Evolutionary conservation across 2,329 filamentous ascomycete species (phyloP).

Genomic region (Didymella sp.): DNA sequence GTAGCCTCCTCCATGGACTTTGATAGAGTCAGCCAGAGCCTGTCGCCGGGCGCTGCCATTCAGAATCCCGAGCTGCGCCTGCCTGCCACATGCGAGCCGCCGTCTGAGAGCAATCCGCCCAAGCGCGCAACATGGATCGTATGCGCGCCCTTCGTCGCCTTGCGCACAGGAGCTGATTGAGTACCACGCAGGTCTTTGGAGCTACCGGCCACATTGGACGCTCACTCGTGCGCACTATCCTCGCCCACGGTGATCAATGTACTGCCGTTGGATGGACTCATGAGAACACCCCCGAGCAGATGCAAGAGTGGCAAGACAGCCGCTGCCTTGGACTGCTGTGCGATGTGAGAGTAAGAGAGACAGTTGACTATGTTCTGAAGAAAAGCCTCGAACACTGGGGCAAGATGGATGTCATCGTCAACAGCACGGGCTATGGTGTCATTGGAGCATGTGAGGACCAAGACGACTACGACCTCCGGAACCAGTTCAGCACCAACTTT

Average conservation of each 20-base stretch:
- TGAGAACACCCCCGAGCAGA: conserved; percentile 75
- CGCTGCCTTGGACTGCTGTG: conserved; percentile 84
- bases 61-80: conserved; percentile 63
- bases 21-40: conserved; percentile 45
- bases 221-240: conserved; percentile 81
- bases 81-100: conserved; percentile 86
- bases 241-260: conserved; percentile 82
- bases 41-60: conserved; percentile 46
- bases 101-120: conserved; percentile 70
- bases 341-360: conserved; percentile 83
- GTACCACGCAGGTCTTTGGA: conserved; percentile 72
- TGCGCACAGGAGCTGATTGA: conserved; percentile 11
- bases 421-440: conserved; percentile 90
- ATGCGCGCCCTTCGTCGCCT: conserved; percentile 47
- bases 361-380: conserved; percentile 75
- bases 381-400: conserved; percentile 77
- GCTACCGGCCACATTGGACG: conserved; percentile 97
- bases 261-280: conserved; percentile 83
- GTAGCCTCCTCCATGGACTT: conserved; percentile 42
- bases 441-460: conserved; percentile 97
- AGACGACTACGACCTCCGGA: conserved; percentile 90
- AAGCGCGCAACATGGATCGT: conserved; percentile 90
- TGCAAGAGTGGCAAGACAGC: conserved; percentile 69
- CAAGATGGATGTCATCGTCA: conserved; percentile 85
- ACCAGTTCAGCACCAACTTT: conserved; percentile 98